Conservation (phyloP, 179 eudicot genomes). For the Heliamphora pulchella region DNA sequence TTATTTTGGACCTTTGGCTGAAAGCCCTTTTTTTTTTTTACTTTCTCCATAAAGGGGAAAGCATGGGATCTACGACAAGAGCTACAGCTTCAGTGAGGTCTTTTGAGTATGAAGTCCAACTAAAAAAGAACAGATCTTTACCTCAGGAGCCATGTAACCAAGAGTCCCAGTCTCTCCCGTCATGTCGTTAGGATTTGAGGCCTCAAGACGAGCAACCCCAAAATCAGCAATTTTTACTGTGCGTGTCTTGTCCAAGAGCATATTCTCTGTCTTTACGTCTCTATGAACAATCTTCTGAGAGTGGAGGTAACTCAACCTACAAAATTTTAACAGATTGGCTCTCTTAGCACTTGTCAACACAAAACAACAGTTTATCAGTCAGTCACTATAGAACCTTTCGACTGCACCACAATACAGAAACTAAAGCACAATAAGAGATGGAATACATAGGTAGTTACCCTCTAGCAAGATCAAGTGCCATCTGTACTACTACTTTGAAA, state of each 20-base stretch:
- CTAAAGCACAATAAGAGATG: background rate
- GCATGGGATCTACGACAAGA: background rate
- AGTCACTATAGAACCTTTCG: background rate
- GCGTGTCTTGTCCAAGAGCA: constrained; percentile 82
- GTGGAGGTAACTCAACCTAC: constrained; percentile 92
- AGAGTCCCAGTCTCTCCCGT: constrained; percentile 98
- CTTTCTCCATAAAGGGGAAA: background rate
- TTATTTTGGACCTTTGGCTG: too few species aligned
- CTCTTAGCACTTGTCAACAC: constrained; percentile 6
- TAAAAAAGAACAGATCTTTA: constrained; percentile 19
- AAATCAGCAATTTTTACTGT: constrained; percentile 94
- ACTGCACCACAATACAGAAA: background rate
- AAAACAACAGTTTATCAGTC: background rate
- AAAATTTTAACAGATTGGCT: constrained; percentile 12
- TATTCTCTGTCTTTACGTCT: constrained; percentile 97
- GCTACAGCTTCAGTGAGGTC: background rate
- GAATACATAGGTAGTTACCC: constrained; percentile 40
- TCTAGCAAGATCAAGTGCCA: constrained; percentile 98
- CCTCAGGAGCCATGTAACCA: constrained; percentile 99
- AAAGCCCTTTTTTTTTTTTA: background rate
- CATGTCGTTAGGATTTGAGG: constrained; percentile 96
- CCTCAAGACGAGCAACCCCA: constrained; percentile 98
- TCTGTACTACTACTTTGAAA: constrained; percentile 86
- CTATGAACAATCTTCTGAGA: constrained; percentile 91
- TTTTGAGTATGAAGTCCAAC: background rate